These are phyloP conservation scores for Microbotryum violaceum DNA, from an alignment of 1,284 basidiomycete genomes.

Conservation along the genomic window DNA sequence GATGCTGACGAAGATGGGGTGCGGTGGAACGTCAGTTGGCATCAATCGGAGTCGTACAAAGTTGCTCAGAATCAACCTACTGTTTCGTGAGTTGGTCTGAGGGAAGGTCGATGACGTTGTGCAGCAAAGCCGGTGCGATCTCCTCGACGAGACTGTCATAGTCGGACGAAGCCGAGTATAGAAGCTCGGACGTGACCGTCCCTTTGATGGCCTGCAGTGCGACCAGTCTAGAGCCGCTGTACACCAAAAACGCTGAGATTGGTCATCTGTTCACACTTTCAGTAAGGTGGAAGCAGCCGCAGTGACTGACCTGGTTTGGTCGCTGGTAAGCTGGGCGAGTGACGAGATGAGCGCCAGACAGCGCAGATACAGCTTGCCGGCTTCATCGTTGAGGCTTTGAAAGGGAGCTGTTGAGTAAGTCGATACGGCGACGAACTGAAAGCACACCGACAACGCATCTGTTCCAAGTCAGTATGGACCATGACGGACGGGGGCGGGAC, in stretches of 20 bases:
- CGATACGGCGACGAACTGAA: conserved; percentile 74
- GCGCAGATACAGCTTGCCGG: conserved; percentile 38
- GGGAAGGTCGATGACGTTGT: conserved; percentile 60
- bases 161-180: conserved; percentile 67
- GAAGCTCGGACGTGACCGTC: conserved; percentile 72
- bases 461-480: too few species aligned
- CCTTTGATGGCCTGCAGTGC: conserved; percentile 76
- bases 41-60: background rate
- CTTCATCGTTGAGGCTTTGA: conserved; percentile 56
- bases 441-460: background rate
- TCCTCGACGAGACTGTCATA: conserved; percentile 64
- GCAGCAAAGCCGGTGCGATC: conserved; percentile 67
- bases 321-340: conserved; percentile 54
- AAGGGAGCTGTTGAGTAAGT: conserved; percentile 75
- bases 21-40: background rate
- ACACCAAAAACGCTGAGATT: too few species aligned
- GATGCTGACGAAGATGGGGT: conserved; percentile 47
- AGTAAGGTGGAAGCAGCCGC: background rate
- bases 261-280: too few species aligned
- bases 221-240: conserved; percentile 65
- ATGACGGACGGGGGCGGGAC: too few species aligned
- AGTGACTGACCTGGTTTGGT: conserved; percentile 17
- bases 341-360: conserved; percentile 63
- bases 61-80: conserved; percentile 46
- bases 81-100: conserved; percentile 57